Evolutionary conservation across 371 early-diverging fungal species (phyloP), one percentile per base, ranked within the genome.

Genomic region (Lichtheimia corymbifera): DNA sequence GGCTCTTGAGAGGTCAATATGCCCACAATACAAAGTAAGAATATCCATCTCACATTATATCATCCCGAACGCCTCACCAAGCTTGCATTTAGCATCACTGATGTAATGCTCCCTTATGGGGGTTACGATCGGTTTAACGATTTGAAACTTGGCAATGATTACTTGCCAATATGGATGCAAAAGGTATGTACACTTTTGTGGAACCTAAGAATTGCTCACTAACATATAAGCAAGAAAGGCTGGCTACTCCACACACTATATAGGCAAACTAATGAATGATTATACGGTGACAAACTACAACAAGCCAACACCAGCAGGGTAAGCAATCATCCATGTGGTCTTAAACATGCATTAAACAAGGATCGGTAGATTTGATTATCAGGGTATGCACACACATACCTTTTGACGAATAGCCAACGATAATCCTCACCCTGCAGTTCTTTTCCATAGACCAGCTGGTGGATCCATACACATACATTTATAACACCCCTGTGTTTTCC

Each of bases 201-300:
- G 12, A 3, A 17, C 2, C 12, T 4, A 4, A 9, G 15, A 55
- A 30, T 35, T 15, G 12, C 5, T 11, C 30, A 12, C 15, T 2
- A 3, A 11, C 1, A 35, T 35, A 2, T 9, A 9, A 11, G 35
- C 35, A 35, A 25, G 22, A 25, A 30, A 61, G 53, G 80, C 83
- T 24, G 88, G 88, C 4, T 88, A 88, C 53, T 70, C 74, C 27
- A 88, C 84, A 42, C 77, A 86, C 59, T 87, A 84, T 50, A 84
- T 84, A 53, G 89, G 89, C 28, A 89, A 89, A 53, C 77, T 89
- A 14, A 83, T 89, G 74, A 85, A 85, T 59, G 82, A 83, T 17
- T 76, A 76, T n/a, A 55, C 64, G 2, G 65, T 76, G 6, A 68
- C 61, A 40, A 79, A 79, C 24, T 79, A 74, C 52, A 67, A 79